These are phyloP conservation scores for Mycena leptocephala DNA, from an alignment of 768 basidiomycete species.

Conservation along the genomic window DNA sequence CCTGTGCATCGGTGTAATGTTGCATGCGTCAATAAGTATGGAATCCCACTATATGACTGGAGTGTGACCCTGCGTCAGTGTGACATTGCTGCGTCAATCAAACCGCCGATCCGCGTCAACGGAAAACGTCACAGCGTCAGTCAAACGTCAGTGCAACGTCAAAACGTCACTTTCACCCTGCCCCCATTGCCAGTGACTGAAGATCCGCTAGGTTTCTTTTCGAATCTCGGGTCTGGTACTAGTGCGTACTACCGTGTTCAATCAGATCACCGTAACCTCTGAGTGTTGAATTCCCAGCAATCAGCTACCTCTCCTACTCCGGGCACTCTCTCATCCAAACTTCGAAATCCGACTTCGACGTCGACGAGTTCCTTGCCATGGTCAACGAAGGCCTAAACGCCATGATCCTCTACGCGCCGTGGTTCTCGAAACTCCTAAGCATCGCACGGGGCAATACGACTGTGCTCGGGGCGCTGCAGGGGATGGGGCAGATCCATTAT, in stretches of 20 bases:
- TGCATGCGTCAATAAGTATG: too few relatives aligned
- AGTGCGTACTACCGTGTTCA: background rate
- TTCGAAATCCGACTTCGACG: conserved; percentile 38
- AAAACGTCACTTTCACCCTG: too few relatives aligned
- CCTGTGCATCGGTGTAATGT: too few relatives aligned
- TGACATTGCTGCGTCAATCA: too few relatives aligned
- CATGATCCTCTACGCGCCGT: conserved; percentile 40
- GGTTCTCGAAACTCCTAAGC: conserved; percentile 38
- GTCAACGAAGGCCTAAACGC: conserved; percentile 37
- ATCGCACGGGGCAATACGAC: conserved; percentile 29
- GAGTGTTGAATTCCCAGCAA: conserved; percentile 1
- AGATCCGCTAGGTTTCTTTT: background rate
- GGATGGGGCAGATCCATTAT: conserved; percentile 39
- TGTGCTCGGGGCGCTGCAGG: conserved; percentile 31
- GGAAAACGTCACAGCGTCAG: too few relatives aligned
- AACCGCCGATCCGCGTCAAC: too few relatives aligned
- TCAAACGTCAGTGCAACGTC: too few relatives aligned
- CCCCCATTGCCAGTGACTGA: background rate
- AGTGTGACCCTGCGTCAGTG: too few relatives aligned
- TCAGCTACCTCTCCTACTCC: conserved; percentile 36
- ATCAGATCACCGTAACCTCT: background rate
- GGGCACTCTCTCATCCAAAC: conserved; percentile 42
- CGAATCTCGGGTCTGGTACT: conserved; percentile 17
- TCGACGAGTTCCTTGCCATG: conserved; percentile 39
- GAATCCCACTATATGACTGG: too few relatives aligned